A percentile compares a stretch with the other conserved stretches of the same genome.
Evolutionary conservation across 2,329 filamentous ascomycete species (phyloP).

Genomic region (Fusarium mundagurra): DNA sequence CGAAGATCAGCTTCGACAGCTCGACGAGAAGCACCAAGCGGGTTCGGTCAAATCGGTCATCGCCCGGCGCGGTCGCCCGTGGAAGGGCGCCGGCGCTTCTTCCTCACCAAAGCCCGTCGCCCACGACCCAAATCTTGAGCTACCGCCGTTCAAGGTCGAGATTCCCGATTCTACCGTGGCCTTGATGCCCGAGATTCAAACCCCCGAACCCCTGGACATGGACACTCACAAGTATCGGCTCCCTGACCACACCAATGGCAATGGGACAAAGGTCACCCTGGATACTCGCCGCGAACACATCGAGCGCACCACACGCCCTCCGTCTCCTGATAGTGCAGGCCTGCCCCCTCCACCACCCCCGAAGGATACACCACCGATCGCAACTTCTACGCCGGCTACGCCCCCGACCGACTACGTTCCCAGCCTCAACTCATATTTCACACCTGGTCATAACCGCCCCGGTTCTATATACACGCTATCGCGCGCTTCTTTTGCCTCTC

Average conservation of each 20-base stretch:
- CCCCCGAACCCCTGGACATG: constrained; percentile 65
- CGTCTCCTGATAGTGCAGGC: constrained; percentile 49
- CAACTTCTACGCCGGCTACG: constrained; percentile 41
- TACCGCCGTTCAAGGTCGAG: constrained; percentile 44
- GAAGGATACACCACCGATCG: constrained; percentile 52
- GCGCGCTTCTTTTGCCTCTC: constrained; percentile 89
- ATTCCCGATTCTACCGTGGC: constrained; percentile 41
- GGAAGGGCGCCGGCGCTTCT: constrained; percentile 70
- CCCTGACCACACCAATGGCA: constrained; percentile 74
- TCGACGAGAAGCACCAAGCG: constrained; percentile 74
- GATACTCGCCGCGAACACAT: constrained; percentile 68
- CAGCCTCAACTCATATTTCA: constrained; percentile 71
- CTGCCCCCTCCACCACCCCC: constrained; percentile 53
- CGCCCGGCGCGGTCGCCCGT: constrained; percentile 74
- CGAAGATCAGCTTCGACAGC: constrained; percentile 73
- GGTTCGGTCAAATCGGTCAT: constrained; percentile 61
- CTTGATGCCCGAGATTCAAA: constrained; percentile 62
- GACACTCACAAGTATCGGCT: constrained; percentile 80
- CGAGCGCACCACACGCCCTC: constrained; percentile 57
- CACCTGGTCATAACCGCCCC: constrained; percentile 72
- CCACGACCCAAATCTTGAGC: constrained; percentile 38
- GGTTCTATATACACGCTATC: constrained; percentile 95
- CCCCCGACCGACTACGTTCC: constrained; percentile 57
- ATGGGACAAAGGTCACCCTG: constrained; percentile 71
- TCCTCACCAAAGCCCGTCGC: constrained; percentile 41